phyloP scores from a whole-genome alignment of 805 yeast species.

The Ogataea neopini region DNA sequence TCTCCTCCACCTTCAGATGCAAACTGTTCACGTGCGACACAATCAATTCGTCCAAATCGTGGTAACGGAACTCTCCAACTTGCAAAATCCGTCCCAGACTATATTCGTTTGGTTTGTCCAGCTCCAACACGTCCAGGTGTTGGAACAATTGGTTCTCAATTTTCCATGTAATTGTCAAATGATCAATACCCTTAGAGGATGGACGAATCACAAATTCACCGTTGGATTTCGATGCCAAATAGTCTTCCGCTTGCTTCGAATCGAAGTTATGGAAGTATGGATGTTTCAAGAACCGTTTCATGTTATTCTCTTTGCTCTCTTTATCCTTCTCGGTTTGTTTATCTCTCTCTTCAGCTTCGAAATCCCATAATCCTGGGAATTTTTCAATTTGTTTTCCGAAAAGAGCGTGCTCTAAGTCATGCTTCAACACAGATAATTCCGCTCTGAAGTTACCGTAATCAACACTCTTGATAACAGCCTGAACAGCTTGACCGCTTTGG shows the following conservation, averaged over 20 bases:
- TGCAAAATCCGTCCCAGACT: conserved; percentile 57
- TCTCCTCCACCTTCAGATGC: conserved; percentile 78
- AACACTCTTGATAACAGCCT: conserved; percentile 71
- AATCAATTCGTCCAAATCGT: conserved; percentile 91
- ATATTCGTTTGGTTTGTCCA: conserved; percentile 62
- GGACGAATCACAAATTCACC: conserved; percentile 96
- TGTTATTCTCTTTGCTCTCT: conserved; percentile 65
- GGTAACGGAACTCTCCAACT: conserved; percentile 68
- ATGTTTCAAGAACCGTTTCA: conserved; percentile 82
- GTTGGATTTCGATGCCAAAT: conserved; percentile 79
- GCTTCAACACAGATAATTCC: conserved; percentile 66
- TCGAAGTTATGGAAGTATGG: conserved; percentile 85
- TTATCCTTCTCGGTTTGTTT: conserved; percentile 54
- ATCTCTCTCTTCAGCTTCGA: conserved; percentile 71
- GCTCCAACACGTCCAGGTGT: conserved; percentile 84
- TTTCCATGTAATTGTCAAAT: conserved; percentile 93
- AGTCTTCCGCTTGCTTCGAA: conserved; percentile 88
- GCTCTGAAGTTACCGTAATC: conserved; percentile 77
- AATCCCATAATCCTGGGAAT: conserved; percentile 77
- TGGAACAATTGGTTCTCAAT: conserved; percentile 89
- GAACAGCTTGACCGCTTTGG: conserved; percentile 77
- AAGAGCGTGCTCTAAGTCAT: conserved; percentile 59
- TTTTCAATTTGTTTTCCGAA: conserved; percentile 43
- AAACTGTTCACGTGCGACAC: conserved; percentile 83
- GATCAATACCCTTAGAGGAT: conserved; percentile 85